phyloP scores from a whole-genome alignment of 73 alveolate species.

The Paramecium primaurelia region DNA sequence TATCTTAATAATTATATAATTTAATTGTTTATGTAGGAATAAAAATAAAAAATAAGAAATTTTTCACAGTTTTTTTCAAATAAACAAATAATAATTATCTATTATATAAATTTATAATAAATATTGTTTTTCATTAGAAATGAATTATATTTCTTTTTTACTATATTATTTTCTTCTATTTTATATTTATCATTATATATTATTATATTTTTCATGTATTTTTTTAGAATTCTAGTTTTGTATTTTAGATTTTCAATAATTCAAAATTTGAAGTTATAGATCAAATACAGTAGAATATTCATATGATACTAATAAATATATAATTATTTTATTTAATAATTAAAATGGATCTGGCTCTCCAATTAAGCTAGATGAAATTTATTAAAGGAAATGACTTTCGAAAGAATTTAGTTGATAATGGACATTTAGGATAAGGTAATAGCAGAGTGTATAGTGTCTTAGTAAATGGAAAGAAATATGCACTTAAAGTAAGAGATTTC shows the following conservation, averaged over 20 bases:
- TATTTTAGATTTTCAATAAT: background rate
- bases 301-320: background rate
- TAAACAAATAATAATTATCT: too few relatives aligned
- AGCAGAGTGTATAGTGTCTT: background rate
- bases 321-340: background rate
- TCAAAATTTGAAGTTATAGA: background rate
- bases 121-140: too few relatives aligned
- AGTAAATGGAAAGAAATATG: background rate
- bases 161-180: too few relatives aligned
- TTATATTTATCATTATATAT: too few relatives aligned
- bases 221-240: too few relatives aligned
- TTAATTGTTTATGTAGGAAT: too few relatives aligned
- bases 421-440: slow-evolving; percentile 16
- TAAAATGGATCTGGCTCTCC: background rate
- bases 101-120: too few relatives aligned
- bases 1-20: too few relatives aligned
- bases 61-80: too few relatives aligned
- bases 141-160: too few relatives aligned
- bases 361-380: slow-evolving; percentile 3
- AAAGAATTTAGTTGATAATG: background rate
- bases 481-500: background rate
- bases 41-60: too few relatives aligned
- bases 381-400: slow-evolving; percentile 37
- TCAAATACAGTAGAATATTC: background rate
- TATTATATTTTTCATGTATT: too few relatives aligned